Evolutionary conservation across 768 basidiomycete genomes (phyloP).

Genomic region (Boletus subcaerulescens): DNA sequence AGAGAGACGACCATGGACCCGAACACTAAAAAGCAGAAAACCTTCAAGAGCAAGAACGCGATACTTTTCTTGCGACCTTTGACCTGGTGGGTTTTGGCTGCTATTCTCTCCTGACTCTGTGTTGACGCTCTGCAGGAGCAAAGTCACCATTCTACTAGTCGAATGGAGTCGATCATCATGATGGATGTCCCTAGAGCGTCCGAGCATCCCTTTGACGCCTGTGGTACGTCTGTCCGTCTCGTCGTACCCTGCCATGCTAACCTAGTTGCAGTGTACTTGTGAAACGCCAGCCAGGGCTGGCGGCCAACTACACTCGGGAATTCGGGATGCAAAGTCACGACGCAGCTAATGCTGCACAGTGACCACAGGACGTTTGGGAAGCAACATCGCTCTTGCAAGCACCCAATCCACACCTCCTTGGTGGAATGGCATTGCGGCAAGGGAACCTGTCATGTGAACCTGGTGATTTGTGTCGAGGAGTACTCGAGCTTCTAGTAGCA

Average conservation of each 20-base stretch:
- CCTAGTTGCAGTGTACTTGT: neutral
- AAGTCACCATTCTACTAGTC: too few species aligned
- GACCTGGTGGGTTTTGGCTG: too few species aligned
- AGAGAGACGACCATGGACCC: too few species aligned
- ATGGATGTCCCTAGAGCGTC: neutral
- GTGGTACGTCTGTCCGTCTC: neutral
- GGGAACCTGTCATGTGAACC: too few species aligned
- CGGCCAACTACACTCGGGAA: constrained; percentile 1
- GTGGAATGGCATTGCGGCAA: too few species aligned
- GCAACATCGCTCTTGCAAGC: neutral
- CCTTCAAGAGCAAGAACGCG: neutral
- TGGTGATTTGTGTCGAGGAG: too few species aligned
- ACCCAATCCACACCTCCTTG: too few species aligned
- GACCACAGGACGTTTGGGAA: too few species aligned
- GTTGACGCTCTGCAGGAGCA: neutral
- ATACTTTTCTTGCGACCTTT: neutral
- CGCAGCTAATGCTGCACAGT: neutral
- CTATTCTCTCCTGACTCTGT: neutral
- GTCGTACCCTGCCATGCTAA: neutral
- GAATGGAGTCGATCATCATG: too few species aligned
- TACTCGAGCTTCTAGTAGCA: too few species aligned
- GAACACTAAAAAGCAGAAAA: neutral
- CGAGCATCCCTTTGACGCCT: neutral
- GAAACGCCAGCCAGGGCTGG: constrained; percentile 14
- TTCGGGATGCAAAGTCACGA: neutral